Evolutionary conservation across 495 filamentous ascomycete species (phyloP).

Genomic region (Cercophora sp.): DNA sequence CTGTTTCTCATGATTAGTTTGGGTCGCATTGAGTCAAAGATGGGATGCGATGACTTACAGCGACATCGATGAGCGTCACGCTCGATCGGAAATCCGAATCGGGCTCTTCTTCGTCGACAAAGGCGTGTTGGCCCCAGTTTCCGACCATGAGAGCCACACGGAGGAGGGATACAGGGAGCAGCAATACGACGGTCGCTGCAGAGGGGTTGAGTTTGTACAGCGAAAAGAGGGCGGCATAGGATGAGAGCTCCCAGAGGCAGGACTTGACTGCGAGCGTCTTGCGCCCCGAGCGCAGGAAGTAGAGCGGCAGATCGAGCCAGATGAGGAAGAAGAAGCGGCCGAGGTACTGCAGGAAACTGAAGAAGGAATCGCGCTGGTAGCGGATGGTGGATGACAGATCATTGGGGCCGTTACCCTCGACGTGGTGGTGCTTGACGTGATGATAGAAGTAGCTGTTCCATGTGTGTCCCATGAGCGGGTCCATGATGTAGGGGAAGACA

Average conservation of each 20-base stretch:
- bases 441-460: conserved; percentile 84
- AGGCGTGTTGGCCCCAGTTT: conserved; percentile 75
- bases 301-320: conserved; percentile 71
- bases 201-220: conserved; percentile 42
- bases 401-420: conserved; percentile 73
- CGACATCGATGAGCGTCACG: conserved; percentile 67
- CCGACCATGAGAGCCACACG: conserved; percentile 71
- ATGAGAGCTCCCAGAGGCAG: conserved; percentile 53
- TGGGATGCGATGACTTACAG: conserved; percentile 43
- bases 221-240: conserved; percentile 45
- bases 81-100: conserved; percentile 68
- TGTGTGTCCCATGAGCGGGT: conserved; percentile 76
- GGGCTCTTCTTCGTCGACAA: conserved; percentile 66
- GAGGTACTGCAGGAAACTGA: conserved; percentile 64
- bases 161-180: conserved; percentile 57
- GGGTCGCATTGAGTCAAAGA: neutral
- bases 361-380: conserved; percentile 66
- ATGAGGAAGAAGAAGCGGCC: conserved; percentile 66
- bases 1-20: neutral
- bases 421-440: conserved; percentile 81
- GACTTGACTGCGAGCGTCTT: conserved; percentile 46
- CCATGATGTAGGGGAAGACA: conserved; percentile 66
- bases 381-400: conserved; percentile 72
- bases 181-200: conserved; percentile 53
- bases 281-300: conserved; percentile 61